Conservation (phyloP, 2,329 filamentous ascomycete genomes). For the Xylaria polymorpha region DNA sequence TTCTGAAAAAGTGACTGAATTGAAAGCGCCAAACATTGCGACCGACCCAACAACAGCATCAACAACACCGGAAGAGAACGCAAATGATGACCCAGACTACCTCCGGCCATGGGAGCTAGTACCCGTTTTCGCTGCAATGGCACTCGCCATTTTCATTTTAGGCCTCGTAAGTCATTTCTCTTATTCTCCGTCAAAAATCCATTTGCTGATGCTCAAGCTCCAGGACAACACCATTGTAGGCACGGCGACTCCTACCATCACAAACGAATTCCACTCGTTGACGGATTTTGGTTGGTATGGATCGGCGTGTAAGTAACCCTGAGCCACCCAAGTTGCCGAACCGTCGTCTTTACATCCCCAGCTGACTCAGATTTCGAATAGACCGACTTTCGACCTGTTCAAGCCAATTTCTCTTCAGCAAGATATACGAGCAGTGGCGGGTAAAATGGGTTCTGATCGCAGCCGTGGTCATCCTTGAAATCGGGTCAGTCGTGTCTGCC, state of each 20-base stretch:
- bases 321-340: not conserved
- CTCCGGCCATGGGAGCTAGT: slow-evolving; percentile 24
- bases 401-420: slow-evolving; percentile 26
- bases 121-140: slow-evolving; percentile 28
- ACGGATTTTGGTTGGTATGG: slow-evolving; percentile 41
- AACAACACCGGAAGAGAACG: too few relatives aligned
- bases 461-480: slow-evolving; percentile 35
- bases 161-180: slow-evolving; percentile 22
- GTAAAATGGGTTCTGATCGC: slow-evolving; percentile 35
- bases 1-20: too few relatives aligned
- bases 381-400: slow-evolving; percentile 27
- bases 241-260: slow-evolving; percentile 41
- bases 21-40: too few relatives aligned
- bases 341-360: too few relatives aligned
- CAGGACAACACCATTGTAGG: slow-evolving; percentile 40
- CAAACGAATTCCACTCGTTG: slow-evolving; percentile 39
- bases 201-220: slow-evolving; percentile 10
- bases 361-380: not conserved
- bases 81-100: slow-evolving; percentile 15
- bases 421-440: slow-evolving; percentile 31
- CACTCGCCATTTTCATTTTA: slow-evolving; percentile 32
- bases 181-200: not conserved
- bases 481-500: slow-evolving; percentile 37
- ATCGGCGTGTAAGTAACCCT: slow-evolving; percentile 29
- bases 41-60: too few relatives aligned